Evolutionary conservation across 1,139 yeast genomes (phyloP).

Genomic region (Scheffersomyces parashehatae): DNA sequence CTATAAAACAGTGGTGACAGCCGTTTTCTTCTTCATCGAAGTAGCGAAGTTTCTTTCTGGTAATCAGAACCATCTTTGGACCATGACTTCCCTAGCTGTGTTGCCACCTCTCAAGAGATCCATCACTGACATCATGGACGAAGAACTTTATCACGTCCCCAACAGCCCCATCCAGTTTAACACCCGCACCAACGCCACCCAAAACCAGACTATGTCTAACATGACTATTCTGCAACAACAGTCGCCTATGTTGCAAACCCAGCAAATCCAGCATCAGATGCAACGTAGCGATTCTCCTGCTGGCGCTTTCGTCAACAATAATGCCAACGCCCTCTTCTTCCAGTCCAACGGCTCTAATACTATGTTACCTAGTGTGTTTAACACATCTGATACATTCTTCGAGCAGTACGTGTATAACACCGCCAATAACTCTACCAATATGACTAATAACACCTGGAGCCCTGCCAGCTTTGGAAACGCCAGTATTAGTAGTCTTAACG

Average conservation of each 20-base stretch:
- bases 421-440: neutral
- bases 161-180: conserved; percentile 15
- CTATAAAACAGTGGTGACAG: too few species aligned
- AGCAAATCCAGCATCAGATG: neutral
- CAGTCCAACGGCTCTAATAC: conserved; percentile 4
- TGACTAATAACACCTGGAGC: neutral
- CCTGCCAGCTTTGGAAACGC: neutral
- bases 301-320: conserved; percentile 1
- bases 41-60: too few species aligned
- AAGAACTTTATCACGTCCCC: conserved; percentile 59
- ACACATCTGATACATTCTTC: conserved; percentile 25
- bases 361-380: neutral
- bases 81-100: conserved; percentile 49
- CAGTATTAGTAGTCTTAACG: conserved; percentile 2
- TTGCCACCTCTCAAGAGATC: conserved; percentile 54
- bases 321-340: conserved; percentile 7
- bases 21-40: too few species aligned
- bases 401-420: conserved; percentile 24
- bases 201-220: neutral
- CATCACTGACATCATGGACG: conserved; percentile 62
- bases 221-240: neutral
- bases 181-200: conserved; percentile 2
- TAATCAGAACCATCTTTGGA: neutral
- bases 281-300: neutral
- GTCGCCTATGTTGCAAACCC: neutral